Conservation (phyloP, 129 eudicot genomes). For the Tanacetum coccineum region DNA sequence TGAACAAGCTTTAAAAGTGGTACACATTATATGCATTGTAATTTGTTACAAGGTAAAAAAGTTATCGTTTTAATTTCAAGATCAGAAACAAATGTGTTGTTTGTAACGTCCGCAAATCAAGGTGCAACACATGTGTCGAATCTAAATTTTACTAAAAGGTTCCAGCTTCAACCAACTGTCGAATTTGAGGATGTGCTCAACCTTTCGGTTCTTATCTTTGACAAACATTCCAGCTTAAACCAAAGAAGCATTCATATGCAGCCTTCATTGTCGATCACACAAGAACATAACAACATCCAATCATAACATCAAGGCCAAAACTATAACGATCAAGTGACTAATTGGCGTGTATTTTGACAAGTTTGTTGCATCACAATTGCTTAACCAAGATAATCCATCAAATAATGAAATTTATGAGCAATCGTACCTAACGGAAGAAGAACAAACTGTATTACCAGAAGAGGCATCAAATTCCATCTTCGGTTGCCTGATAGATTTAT, state of each 20-base stretch:
- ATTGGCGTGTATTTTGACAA: conserved; percentile 96
- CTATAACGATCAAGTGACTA: conserved; percentile 55
- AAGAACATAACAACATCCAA: conserved; percentile 24
- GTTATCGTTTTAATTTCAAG: too few species aligned
- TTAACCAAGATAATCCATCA: conserved; percentile 64
- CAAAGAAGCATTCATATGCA: conserved; percentile 27
- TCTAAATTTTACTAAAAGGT: too few species aligned
- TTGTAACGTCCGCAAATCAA: too few species aligned
- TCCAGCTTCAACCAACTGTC: too few species aligned
- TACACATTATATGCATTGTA: too few species aligned
- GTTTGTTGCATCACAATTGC: conserved; percentile 83
- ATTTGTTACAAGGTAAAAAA: too few species aligned
- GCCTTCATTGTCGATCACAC: conserved; percentile 24
- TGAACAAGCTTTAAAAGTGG: too few species aligned
- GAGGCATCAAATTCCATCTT: conserved; percentile 67
- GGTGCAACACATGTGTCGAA: too few species aligned
- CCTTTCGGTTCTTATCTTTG: too few species aligned
- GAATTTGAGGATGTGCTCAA: too few species aligned
- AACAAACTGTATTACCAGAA: conserved; percentile 23
- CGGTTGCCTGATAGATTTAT: conserved; percentile 61
- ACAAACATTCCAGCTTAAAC: too few species aligned
- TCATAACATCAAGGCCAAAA: conserved; percentile 37
- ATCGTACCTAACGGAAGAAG: conserved; percentile 12
- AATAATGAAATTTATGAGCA: conserved; percentile 35
- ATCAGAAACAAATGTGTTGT: too few species aligned